Evolutionary conservation across 495 filamentous ascomycete species (phyloP).

Genomic region (Glutinoglossum americanum): DNA sequence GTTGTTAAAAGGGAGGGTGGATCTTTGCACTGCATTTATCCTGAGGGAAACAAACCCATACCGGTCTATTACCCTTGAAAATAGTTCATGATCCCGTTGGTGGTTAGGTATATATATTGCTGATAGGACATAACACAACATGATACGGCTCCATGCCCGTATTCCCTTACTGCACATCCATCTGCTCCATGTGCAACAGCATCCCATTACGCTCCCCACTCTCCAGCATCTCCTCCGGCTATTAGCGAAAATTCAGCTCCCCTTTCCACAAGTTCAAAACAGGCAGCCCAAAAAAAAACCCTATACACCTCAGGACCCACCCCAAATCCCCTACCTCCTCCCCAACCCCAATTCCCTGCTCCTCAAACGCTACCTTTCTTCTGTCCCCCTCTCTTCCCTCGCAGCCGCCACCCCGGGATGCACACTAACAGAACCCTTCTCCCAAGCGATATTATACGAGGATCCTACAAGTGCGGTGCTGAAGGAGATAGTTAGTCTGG

Average conservation of each 20-base stretch:
- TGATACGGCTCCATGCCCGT: background rate
- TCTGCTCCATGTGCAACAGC: background rate
- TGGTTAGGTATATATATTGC: too few relatives aligned
- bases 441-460: slow-evolving; percentile 29
- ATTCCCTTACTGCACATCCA: background rate
- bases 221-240: slow-evolving; percentile 4
- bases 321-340: slow-evolving; percentile 49
- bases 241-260: background rate
- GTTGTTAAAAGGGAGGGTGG: too few relatives aligned
- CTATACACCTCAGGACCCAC: slow-evolving; percentile 38
- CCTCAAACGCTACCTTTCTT: slow-evolving; percentile 28
- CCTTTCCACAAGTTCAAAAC: background rate
- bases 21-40: too few relatives aligned
- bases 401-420: slow-evolving; percentile 22
- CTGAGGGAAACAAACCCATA: too few relatives aligned
- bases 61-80: too few relatives aligned
- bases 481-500: slow-evolving; percentile 40
- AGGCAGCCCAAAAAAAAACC: slow-evolving; percentile 10
- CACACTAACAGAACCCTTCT: slow-evolving; percentile 29
- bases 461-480: slow-evolving; percentile 37
- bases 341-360: slow-evolving; percentile 35
- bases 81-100: too few relatives aligned
- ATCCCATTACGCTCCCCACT: background rate
- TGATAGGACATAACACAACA: too few relatives aligned
- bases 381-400: slow-evolving; percentile 14